Conservation (phyloP, 441 rosid genomes). For the Populus hybrid region DNA sequence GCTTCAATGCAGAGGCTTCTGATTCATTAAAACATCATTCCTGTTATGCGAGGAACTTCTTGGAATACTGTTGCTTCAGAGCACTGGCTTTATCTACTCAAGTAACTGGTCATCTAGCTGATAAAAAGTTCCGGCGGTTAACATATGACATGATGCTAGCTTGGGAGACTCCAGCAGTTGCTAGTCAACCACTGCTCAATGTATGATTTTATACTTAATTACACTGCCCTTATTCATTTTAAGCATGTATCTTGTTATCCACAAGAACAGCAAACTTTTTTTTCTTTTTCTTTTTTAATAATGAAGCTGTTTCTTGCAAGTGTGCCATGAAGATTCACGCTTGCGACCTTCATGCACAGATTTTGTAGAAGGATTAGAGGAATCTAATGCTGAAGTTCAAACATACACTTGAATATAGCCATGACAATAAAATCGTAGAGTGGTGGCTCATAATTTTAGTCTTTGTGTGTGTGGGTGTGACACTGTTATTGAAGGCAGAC, state of each 20-base stretch:
- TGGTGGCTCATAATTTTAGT: neutral
- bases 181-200: conserved; percentile 49
- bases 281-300: no score
- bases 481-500: neutral
- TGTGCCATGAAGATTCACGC: neutral
- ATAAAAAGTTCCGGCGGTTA: conserved; percentile 70
- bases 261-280: neutral
- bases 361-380: neutral
- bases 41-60: conserved; percentile 69
- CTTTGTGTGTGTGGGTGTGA: neutral
- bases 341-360: neutral
- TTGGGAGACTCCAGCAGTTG: conserved; percentile 79
- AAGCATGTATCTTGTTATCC: neutral
- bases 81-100: conserved; percentile 67
- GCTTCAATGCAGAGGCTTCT: conserved; percentile 70
- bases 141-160: conserved; percentile 95
- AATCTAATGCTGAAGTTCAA: neutral
- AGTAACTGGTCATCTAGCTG: conserved; percentile 61
- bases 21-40: conserved; percentile 65
- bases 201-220: conserved; percentile 33
- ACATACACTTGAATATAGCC: neutral
- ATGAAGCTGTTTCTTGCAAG: neutral
- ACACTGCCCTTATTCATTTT: neutral
- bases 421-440: neutral
- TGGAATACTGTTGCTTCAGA: conserved; percentile 91